Evolutionary conservation across 768 basidiomycete species (phyloP).

Genomic region (Pleurotus tuber-regium): DNA sequence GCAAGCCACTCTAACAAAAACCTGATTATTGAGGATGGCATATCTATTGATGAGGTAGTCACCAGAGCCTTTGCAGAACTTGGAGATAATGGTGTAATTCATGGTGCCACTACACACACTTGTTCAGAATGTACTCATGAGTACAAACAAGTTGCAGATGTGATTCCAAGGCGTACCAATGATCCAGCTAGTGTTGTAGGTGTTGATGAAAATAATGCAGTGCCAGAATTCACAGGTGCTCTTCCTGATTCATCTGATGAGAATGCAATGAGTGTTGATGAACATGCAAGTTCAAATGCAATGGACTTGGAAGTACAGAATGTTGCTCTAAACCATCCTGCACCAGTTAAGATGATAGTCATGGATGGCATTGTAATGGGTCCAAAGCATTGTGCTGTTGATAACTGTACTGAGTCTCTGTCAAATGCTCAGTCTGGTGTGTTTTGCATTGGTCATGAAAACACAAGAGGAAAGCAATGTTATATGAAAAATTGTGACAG

Average conservation of each 20-base stretch:
- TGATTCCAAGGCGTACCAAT: background rate
- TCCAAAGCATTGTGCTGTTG: conserved; percentile 13
- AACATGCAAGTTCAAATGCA: background rate
- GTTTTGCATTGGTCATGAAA: conserved; percentile 5
- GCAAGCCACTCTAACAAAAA: conserved; percentile 5
- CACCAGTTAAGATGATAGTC: conserved; percentile 12
- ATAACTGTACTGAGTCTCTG: conserved; percentile 3
- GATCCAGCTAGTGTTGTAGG: conserved; percentile 3
- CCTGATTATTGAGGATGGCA: conserved; percentile 6
- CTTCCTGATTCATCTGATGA: background rate
- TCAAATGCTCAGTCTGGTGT: conserved; percentile 7
- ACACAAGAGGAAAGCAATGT: background rate
- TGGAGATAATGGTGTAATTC: conserved; percentile 11
- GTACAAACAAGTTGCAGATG: conserved; percentile 10
- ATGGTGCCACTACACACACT: conserved; percentile 4
- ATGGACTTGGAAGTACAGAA: background rate
- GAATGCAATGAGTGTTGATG: background rate
- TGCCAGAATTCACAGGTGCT: background rate
- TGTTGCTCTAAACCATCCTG: background rate
- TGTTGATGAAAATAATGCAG: conserved; percentile 8
- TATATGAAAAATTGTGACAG: conserved; percentile 9
- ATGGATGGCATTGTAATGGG: conserved; percentile 17
- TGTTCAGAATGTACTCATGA: conserved; percentile 13
- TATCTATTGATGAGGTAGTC: conserved; percentile 10
- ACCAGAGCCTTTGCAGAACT: conserved; percentile 1